These are phyloP conservation scores for Rhizopogon vinicolor DNA, from an alignment of 768 basidiomycete species.

Conservation along the genomic window DNA sequence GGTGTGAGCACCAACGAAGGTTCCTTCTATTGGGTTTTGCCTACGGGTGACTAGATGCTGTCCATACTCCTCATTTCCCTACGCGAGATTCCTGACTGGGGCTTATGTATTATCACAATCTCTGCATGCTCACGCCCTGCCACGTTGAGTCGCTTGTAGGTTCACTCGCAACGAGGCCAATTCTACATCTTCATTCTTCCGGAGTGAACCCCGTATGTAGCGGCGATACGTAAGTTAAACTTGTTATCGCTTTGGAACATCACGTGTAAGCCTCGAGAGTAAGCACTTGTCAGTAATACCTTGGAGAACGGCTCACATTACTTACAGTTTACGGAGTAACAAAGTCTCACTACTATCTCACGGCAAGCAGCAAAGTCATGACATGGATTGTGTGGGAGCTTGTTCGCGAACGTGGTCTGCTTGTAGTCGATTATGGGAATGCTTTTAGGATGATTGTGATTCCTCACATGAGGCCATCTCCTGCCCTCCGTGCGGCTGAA, in stretches of 20 bases:
- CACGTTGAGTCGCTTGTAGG: no score
- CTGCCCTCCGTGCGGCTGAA: constrained; percentile 50
- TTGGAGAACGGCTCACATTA: neutral
- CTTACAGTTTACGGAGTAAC: neutral
- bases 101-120: no score
- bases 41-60: no score
- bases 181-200: no score
- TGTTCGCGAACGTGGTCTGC: constrained; percentile 45
- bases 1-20: no score
- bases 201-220: neutral
- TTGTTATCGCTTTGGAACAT: neutral
- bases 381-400: constrained; percentile 66
- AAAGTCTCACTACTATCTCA: constrained; percentile 1
- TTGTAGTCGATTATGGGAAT: constrained; percentile 51
- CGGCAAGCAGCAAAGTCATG: constrained; percentile 54
- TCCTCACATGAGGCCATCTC: constrained; percentile 46
- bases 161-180: no score
- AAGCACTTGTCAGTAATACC: neutral
- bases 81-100: no score
- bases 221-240: neutral
- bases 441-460: constrained; percentile 28
- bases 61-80: no score
- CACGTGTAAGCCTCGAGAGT: neutral
- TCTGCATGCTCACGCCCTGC: no score
- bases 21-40: no score